These are phyloP conservation scores for Barnettozyma wickerhamii DNA, from an alignment of 805 yeast species.

Conservation along the genomic window DNA sequence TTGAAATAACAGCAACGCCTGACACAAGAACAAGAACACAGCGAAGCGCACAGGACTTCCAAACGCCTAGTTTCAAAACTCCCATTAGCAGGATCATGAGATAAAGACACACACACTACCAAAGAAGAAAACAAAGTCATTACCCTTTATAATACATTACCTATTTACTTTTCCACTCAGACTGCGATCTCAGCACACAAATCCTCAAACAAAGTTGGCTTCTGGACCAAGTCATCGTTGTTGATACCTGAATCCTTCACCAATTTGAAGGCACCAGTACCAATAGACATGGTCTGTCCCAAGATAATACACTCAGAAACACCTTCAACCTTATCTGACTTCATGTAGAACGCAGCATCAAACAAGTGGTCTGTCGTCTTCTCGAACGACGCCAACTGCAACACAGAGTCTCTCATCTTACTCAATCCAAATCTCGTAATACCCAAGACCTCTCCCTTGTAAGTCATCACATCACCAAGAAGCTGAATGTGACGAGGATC, in stretches of 20 bases:
- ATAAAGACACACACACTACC: too few relatives aligned
- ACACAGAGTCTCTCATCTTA: constrained; percentile 96
- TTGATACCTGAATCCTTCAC: constrained; percentile 52
- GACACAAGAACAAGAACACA: constrained; percentile 17
- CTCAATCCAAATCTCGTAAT: constrained; percentile 97
- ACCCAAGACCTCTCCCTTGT: constrained; percentile 97
- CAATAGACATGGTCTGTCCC: constrained; percentile 97
- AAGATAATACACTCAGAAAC: constrained; percentile 95
- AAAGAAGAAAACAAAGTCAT: too few relatives aligned
- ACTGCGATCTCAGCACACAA: constrained; percentile 22
- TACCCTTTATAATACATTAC: constrained; percentile 7
- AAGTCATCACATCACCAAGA: constrained; percentile 97
- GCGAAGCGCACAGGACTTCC: constrained; percentile 16
- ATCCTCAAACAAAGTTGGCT: constrained; percentile 44
- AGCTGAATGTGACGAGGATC: constrained; percentile 99
- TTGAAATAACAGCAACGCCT: constrained; percentile 23
- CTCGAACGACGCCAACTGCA: constrained; percentile 95
- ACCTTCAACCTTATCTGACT: constrained; percentile 93
- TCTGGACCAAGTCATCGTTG: constrained; percentile 39
- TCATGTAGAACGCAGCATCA: constrained; percentile 98
- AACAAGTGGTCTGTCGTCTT: constrained; percentile 97
- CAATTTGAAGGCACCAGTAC: constrained; percentile 94
- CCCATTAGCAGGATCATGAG: constrained; percentile 23
- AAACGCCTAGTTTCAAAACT: constrained; percentile 19
- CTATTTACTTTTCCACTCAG: neutral